phyloP scores from a whole-genome alignment of 2,329 filamentous ascomycete genomes.

The Sclerotinia borealis region DNA sequence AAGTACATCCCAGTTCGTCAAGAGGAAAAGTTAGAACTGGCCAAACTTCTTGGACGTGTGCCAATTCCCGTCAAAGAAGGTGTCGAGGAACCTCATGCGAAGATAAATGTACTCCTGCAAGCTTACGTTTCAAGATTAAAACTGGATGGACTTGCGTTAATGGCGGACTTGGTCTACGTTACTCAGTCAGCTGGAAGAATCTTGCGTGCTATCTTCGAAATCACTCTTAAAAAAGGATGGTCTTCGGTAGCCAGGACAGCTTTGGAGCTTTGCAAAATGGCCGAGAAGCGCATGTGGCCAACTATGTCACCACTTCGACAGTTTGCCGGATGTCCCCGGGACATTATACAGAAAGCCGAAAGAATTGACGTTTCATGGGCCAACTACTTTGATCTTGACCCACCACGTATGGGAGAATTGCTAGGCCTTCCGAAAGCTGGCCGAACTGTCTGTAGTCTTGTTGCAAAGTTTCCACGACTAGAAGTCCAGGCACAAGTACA shows the following conservation, averaged over 20 bases:
- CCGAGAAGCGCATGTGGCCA: conserved; percentile 99
- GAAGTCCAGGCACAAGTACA: conserved; percentile 92
- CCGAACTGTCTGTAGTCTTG: conserved; percentile 74
- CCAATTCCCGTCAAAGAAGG: conserved; percentile 97
- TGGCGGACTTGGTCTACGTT: conserved; percentile 98
- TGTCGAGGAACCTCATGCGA: conserved; percentile 92
- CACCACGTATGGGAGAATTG: conserved; percentile 91
- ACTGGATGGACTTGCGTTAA: conserved; percentile 86
- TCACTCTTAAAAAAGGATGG: conserved; percentile 96
- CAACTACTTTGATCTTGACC: conserved; percentile 93
- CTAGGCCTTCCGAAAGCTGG: conserved; percentile 86
- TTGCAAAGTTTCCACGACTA: conserved; percentile 87
- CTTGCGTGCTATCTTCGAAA: conserved; percentile 90
- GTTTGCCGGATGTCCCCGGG: conserved; percentile 73
- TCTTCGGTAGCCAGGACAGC: conserved; percentile 87
- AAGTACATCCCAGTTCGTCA: conserved; percentile 98
- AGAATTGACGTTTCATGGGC: conserved; percentile 90
- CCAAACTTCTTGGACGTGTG: conserved; percentile 81
- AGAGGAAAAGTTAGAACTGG: conserved; percentile 94
- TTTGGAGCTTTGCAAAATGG: conserved; percentile 96
- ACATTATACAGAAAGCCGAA: conserved; percentile 88
- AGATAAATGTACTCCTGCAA: conserved; percentile 96
- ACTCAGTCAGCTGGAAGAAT: conserved; percentile 97
- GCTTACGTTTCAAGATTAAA: conserved; percentile 94
- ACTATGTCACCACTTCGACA: conserved; percentile 96